Base-by-base conservation (phyloP, 257 asterid species). In the Scutellaria minor region DNA sequence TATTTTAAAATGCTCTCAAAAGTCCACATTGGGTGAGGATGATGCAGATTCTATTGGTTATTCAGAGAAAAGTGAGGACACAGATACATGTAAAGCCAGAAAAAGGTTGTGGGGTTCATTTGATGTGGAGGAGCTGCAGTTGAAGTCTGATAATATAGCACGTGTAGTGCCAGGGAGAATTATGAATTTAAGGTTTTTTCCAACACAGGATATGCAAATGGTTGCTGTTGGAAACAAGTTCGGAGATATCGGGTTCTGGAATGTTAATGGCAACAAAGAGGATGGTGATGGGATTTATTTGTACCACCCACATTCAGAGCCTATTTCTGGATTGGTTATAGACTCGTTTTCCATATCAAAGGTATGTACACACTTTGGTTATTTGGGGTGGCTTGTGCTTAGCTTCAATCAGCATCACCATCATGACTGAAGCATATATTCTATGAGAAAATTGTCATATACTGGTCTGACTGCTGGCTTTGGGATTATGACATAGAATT, bases 171-270 rank as follows among this genome's bases (percentile, higher is more conserved):
- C 87, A 0, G 95, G 97, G 52, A 84, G 88, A 76, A 89, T 94
- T 71, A 72, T 86, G 83, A 85, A 72, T 72, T 66, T 91, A 80
- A 80, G 70, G 76, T 88, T 89, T 72, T 86, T 86, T 11, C 99
- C 97, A 6, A 82, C 92, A n/a, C 24, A 52, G 39, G 88, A 79
- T 69, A 75, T 83, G 80, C 82, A 73, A 58, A 79, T 91, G 88
- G 84, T 89, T 47, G 96, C 78, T n/a, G 97, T 67, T 15, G 99
- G 99, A 39, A 87, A 94, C 83, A 89, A 88, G 72, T 81, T 46
- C 76, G 99, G 97, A 52, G 84, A 91, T 75, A 11, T 94, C 6
- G 96, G 96, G 40, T 88, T 94, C 74, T 94, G 98, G 98, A 85
- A 91, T 75, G 85, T 87, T 54, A 81, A 84, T 68, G 85, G 85